Percentiles rank a stretch among this genome's conserved stretches.
These are phyloP conservation scores for Chrysanthemum seticuspe DNA, from an alignment of 129 eudicot genomes.

Conservation along the genomic window DNA sequence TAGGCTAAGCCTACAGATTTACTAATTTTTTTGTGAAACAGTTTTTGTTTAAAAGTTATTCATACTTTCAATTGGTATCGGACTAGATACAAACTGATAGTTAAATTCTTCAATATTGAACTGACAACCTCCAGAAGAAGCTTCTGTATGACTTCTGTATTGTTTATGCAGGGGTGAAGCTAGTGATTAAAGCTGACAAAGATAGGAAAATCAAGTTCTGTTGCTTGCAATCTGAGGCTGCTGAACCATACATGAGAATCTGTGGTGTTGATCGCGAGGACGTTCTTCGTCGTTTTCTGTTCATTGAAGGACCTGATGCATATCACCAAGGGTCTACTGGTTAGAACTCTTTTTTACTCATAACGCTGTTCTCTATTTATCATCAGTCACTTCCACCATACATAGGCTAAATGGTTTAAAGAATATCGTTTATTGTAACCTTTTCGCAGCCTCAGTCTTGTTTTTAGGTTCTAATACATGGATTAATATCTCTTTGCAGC, in stretches of 20 bases:
- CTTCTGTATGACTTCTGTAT: slow-evolving; percentile 5
- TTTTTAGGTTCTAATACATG: background rate
- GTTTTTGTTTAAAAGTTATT: too few species aligned
- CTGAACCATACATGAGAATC: slow-evolving; percentile 81
- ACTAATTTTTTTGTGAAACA: background rate
- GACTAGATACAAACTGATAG: background rate
- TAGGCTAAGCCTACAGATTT: background rate
- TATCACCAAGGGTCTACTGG: slow-evolving; percentile 96
- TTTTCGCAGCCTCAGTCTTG: background rate
- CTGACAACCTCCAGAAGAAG: background rate
- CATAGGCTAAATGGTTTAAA: slow-evolving; percentile 5
- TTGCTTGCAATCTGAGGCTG: slow-evolving; percentile 91
- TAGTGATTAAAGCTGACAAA: slow-evolving; percentile 77
- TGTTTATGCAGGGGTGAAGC: slow-evolving; percentile 63
- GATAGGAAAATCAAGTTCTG: slow-evolving; percentile 75
- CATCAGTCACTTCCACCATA: slow-evolving; percentile 2
- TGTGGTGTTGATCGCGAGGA: slow-evolving; percentile 70
- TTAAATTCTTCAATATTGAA: background rate
- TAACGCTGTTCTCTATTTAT: background rate
- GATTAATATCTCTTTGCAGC: slow-evolving; percentile 49
- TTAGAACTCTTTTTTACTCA: slow-evolving; percentile 27
- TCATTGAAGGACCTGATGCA: slow-evolving; percentile 77
- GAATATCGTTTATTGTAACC: too few species aligned
- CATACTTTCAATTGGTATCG: background rate
- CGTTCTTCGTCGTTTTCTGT: slow-evolving; percentile 81